Percentiles rank a stretch among this genome's conserved stretches.
phyloP scores from a whole-genome alignment of 805 yeast genomes.

The Wickerhamomyces bovis region DNA sequence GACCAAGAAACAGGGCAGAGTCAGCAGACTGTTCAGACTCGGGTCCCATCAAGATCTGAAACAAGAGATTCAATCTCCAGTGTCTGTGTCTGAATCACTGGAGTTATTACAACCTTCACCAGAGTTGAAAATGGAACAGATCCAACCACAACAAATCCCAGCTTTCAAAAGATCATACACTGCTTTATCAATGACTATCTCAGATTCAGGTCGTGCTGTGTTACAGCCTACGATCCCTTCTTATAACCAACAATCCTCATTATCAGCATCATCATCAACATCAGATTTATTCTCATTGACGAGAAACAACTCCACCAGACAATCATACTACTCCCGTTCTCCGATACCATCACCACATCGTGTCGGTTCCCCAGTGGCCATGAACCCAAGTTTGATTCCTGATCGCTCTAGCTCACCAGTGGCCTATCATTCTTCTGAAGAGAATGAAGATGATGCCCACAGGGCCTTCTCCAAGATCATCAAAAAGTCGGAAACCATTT shows the following conservation, averaged over 20 bases:
- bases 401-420: not conserved
- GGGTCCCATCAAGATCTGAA: conserved; percentile 4
- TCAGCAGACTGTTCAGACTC: conserved; percentile 7
- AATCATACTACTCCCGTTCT: conserved; percentile 10
- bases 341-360: conserved; percentile 25
- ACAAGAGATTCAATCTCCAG: not conserved
- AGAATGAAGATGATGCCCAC: conserved; percentile 14
- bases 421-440: conserved; percentile 11
- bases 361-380: conserved; percentile 12
- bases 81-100: not conserved
- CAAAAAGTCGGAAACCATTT: conserved; percentile 1
- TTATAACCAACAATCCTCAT: conserved; percentile 2
- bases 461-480: conserved; percentile 22
- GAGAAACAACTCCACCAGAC: conserved; percentile 9
- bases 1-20: conserved; percentile 8
- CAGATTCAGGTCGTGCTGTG: conserved; percentile 17
- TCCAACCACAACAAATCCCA: conserved; percentile 2
- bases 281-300: conserved; percentile 17
- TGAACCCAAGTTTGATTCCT: conserved; percentile 4
- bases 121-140: not conserved
- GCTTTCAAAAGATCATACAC: conserved; percentile 10
- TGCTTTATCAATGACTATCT: conserved; percentile 11
- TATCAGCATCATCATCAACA: conserved; percentile 21
- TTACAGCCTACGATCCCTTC: conserved; percentile 7
- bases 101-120: not conserved